phyloP scores from a whole-genome alignment of 805 yeast species.

The Cyberlindnera subsufficiens region DNA sequence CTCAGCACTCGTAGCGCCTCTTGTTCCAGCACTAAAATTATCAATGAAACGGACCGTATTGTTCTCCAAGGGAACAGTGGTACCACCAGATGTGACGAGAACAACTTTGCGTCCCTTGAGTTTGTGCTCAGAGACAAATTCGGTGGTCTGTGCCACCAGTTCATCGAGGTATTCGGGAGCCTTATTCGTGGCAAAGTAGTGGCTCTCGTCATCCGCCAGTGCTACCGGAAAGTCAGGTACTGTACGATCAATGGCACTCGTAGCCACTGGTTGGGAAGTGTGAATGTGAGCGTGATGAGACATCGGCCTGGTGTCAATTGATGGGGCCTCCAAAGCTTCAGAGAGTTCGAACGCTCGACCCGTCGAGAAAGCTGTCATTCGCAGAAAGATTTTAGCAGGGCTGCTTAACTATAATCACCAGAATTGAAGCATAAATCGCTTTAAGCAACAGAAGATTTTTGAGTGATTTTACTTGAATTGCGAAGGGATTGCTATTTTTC shows the following conservation, averaged over 20 bases:
- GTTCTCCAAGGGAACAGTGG: constrained; percentile 95
- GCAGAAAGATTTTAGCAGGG: too few relatives aligned
- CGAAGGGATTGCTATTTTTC: too few relatives aligned
- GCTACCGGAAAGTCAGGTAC: constrained; percentile 80
- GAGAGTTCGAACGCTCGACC: too few relatives aligned
- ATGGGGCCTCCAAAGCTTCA: background rate
- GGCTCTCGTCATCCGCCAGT: constrained; percentile 58
- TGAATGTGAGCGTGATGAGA: constrained; percentile 27
- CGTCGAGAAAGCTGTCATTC: too few relatives aligned
- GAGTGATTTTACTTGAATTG: too few relatives aligned
- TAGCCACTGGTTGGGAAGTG: constrained; percentile 67
- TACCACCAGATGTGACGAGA: constrained; percentile 92
- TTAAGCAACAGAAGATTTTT: too few relatives aligned
- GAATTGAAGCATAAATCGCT: too few relatives aligned
- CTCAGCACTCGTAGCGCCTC: constrained; percentile 96
- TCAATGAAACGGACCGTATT: constrained; percentile 96
- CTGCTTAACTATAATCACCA: too few relatives aligned
- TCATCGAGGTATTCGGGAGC: constrained; percentile 72
- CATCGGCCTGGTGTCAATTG: background rate
- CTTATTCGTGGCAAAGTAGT: constrained; percentile 64
- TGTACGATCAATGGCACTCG: constrained; percentile 72
- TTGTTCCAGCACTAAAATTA: constrained; percentile 94
- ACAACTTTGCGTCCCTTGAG: constrained; percentile 47
- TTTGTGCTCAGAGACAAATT: constrained; percentile 56
- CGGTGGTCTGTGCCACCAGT: constrained; percentile 47